phyloP scores from a whole-genome alignment of 140 eudicot genomes.

The Senecio squalidus region DNA sequence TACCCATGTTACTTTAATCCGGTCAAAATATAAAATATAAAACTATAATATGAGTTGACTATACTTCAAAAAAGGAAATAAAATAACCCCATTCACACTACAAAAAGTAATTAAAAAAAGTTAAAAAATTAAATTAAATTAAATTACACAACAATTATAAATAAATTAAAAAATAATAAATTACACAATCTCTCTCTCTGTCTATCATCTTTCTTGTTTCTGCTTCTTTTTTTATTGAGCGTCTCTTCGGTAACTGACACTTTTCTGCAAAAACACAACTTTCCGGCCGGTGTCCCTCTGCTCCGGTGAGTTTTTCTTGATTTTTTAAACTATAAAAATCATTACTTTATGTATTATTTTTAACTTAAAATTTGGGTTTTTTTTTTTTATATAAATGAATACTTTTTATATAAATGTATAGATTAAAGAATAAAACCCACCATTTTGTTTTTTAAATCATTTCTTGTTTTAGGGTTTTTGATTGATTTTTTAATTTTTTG shows the following conservation, averaged over 20 bases:
- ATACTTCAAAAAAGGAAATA: neutral
- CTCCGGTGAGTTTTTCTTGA: conserved; percentile 36
- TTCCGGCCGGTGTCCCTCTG: conserved; percentile 26
- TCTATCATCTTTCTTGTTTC: neutral
- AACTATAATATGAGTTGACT: neutral
- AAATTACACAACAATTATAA: neutral
- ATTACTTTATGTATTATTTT: neutral
- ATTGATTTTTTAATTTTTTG: neutral
- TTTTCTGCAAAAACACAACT: conserved; percentile 22
- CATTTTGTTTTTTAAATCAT: conserved; percentile 4
- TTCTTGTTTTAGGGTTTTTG: neutral
- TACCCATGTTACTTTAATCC: no score
- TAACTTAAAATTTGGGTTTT: neutral
- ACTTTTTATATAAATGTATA: no score
- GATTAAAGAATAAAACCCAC: no score
- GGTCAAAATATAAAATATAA: no score
- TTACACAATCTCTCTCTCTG: conserved; percentile 7
- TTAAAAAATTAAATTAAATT: no score
- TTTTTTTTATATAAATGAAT: no score
- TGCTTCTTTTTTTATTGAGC: conserved; percentile 5
- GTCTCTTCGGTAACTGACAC: conserved; percentile 42
- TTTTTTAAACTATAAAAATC: neutral
- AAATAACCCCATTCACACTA: neutral
- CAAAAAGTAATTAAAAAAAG: neutral
- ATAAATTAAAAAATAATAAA: neutral